Evolutionary conservation across 352 stramenopile species (phyloP).

Genomic region (Globisporangium middletonii): DNA sequence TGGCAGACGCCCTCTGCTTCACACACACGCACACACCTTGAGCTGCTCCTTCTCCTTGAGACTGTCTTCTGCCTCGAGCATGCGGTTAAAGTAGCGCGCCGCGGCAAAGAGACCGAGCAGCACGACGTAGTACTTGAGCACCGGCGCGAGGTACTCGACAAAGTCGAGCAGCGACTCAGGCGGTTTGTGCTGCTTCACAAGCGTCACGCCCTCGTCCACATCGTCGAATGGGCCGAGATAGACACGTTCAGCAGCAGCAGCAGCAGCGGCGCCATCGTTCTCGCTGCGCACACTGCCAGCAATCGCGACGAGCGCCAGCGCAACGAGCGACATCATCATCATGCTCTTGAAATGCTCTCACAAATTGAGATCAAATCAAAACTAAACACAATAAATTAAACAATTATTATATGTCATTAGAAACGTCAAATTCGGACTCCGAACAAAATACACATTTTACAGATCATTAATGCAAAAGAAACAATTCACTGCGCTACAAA

Average conservation of each 20-base stretch:
- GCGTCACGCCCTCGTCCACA: slow-evolving; percentile 1
- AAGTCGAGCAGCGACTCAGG: slow-evolving; percentile 55
- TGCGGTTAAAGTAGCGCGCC: slow-evolving; percentile 52
- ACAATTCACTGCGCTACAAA: too few species aligned
- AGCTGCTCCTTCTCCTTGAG: slow-evolving; percentile 35
- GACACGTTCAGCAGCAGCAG: background rate
- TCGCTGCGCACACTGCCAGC: too few species aligned
- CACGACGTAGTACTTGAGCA: slow-evolving; percentile 74
- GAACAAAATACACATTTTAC: too few species aligned
- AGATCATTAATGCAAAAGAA: too few species aligned
- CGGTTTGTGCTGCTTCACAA: slow-evolving; percentile 12
- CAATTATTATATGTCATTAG: too few species aligned
- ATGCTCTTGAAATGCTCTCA: too few species aligned
- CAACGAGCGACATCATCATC: too few species aligned
- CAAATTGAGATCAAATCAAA: too few species aligned
- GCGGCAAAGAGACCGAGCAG: slow-evolving; percentile 51
- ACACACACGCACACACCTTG: slow-evolving; percentile 1
- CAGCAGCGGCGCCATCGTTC: background rate
- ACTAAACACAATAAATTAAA: too few species aligned
- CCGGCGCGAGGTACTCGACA: slow-evolving; percentile 37
- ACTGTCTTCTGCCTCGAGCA: slow-evolving; percentile 43
- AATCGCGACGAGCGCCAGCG: too few species aligned
- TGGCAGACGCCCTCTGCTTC: background rate
- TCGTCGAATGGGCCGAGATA: slow-evolving; percentile 6
- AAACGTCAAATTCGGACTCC: too few species aligned